A percentile compares a stretch with the other conserved stretches of the same genome.
phyloP scores from a whole-genome alignment of 768 basidiomycete genomes.

The Trichaptum fuscoviolaceum region DNA sequence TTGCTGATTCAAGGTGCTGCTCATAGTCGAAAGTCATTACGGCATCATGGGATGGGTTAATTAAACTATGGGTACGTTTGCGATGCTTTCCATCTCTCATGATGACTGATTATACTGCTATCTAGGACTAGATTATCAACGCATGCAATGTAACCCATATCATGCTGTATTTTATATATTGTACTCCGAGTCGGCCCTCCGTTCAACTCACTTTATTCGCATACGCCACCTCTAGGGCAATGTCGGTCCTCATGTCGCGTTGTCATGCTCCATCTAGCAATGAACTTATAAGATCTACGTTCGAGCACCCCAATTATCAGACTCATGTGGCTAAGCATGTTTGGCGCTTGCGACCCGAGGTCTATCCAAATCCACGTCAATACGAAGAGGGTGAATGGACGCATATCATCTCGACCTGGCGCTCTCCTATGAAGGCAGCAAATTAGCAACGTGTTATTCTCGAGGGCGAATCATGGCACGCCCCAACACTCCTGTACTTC shows the following conservation, averaged over 20 bases:
- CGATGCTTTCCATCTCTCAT: too few relatives aligned
- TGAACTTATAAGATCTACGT: background rate
- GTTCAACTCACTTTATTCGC: background rate
- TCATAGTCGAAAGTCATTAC: slow-evolving; percentile 91
- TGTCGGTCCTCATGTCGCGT: too few relatives aligned
- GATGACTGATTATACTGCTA: background rate
- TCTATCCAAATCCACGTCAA: background rate
- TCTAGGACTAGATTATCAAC: background rate
- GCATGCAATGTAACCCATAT: background rate
- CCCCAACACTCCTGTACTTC: too few relatives aligned
- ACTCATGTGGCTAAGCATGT: background rate
- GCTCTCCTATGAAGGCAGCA: background rate
- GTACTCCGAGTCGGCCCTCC: background rate
- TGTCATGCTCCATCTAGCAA: background rate
- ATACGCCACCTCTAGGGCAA: too few relatives aligned
- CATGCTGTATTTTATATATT: background rate
- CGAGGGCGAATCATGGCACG: background rate
- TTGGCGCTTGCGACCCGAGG: background rate
- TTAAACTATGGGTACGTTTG: slow-evolving; percentile 88
- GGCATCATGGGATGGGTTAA: slow-evolving; percentile 95
- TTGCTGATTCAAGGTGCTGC: slow-evolving; percentile 17
- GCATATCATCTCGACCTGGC: too few relatives aligned
- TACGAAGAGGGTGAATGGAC: too few relatives aligned
- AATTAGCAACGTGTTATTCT: background rate
- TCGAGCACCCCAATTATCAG: background rate